These are phyloP conservation scores for Pseudisothecium myosuroides DNA, from an alignment of 225 moss, liverwort and hornwort genomes.

Conservation along the genomic window DNA sequence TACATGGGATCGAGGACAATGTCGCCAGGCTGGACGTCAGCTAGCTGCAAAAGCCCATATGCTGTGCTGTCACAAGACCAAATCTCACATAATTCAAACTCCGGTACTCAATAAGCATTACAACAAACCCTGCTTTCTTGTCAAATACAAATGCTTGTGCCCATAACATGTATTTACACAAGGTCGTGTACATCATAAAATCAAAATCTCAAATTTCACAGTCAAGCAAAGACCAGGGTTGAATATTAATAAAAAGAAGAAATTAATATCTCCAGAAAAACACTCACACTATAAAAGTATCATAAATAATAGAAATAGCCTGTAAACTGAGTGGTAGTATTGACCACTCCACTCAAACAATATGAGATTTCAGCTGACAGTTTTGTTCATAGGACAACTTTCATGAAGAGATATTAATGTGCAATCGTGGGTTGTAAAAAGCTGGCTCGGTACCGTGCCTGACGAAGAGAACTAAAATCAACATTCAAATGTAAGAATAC, in stretches of 20 bases:
- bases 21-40: conserved; percentile 58
- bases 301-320: neutral
- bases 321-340: neutral
- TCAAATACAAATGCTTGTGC: neutral
- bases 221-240: neutral
- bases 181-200: neutral
- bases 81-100: conserved; percentile 1
- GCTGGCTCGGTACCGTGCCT: neutral
- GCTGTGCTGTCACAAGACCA: conserved; percentile 63
- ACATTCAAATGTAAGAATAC: neutral
- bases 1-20: conserved; percentile 83
- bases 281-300: neutral
- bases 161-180: neutral
- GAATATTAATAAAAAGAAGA: neutral
- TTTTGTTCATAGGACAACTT: neutral
- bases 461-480: neutral
- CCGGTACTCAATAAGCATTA: neutral
- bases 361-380: neutral
- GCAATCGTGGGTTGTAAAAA: neutral
- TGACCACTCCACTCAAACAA: neutral
- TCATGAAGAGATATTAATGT: neutral
- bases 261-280: neutral
- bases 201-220: neutral
- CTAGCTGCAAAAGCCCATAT: conserved; percentile 77
- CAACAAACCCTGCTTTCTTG: neutral